phyloP scores from a whole-genome alignment of 2,329 filamentous ascomycete species.

The Scopulariopsis brevicaulis region DNA sequence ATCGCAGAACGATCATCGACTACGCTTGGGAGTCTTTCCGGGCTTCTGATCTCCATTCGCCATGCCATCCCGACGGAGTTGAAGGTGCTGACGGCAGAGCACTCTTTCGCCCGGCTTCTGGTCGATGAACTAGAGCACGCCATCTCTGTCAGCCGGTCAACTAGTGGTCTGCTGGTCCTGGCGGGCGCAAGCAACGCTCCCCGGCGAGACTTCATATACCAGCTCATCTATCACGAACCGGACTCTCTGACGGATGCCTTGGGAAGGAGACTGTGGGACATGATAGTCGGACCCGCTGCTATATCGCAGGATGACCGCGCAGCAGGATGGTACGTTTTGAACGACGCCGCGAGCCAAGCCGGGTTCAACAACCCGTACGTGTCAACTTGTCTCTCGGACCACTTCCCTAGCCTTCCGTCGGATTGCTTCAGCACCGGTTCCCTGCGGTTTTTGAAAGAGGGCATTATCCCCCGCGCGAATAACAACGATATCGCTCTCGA shows the following conservation, averaged over 20 bases:
- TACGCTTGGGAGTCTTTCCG: slow-evolving; percentile 63
- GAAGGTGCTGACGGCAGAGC: slow-evolving; percentile 43
- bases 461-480: slow-evolving; percentile 34
- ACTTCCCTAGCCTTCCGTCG: slow-evolving; percentile 45
- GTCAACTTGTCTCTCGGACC: slow-evolving; percentile 37
- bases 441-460: slow-evolving; percentile 49
- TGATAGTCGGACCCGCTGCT: slow-evolving; percentile 55
- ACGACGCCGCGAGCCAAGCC: slow-evolving; percentile 28
- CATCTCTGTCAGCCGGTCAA: slow-evolving; percentile 24
- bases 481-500: slow-evolving; percentile 35
- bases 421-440: slow-evolving; percentile 48
- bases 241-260: slow-evolving; percentile 50
- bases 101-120: slow-evolving; percentile 49
- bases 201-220: slow-evolving; percentile 44
- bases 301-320: slow-evolving; percentile 49
- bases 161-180: slow-evolving; percentile 20
- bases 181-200: slow-evolving; percentile 35
- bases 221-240: slow-evolving; percentile 50
- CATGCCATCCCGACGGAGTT: slow-evolving; percentile 38
- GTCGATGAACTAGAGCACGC: slow-evolving; percentile 54
- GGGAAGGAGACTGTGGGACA: slow-evolving; percentile 57
- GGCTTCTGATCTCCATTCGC: slow-evolving; percentile 39
- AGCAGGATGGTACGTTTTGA: slow-evolving; percentile 58
- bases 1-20: slow-evolving; percentile 51
- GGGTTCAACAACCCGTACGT: slow-evolving; percentile 44